These are phyloP conservation scores for Saturnispora serradocipensis DNA, from an alignment of 805 yeast genomes.

Conservation along the genomic window DNA sequence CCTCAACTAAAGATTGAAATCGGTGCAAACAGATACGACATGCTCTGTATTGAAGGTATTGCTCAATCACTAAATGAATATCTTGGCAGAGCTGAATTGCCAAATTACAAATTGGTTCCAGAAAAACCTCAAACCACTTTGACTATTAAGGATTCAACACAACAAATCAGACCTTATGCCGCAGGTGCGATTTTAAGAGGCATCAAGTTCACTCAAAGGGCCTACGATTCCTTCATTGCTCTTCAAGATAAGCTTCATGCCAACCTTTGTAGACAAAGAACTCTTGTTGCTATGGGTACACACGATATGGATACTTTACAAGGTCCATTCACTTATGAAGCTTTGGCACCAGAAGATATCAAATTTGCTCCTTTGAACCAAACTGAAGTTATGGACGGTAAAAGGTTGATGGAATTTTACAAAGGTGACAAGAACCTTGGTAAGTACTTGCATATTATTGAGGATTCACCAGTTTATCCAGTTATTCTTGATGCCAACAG, in stretches of 20 bases:
- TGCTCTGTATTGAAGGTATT: conserved; percentile 97
- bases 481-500: conserved; percentile 72
- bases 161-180: conserved; percentile 78
- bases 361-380: conserved; percentile 71
- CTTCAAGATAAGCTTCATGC: conserved; percentile 94
- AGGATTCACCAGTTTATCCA: conserved; percentile 83
- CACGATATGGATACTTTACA: conserved; percentile 84
- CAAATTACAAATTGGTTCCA: conserved; percentile 55
- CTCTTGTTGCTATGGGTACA: conserved; percentile 97
- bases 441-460: conserved; percentile 79
- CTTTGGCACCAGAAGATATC: conserved; percentile 68
- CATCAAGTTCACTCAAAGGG: conserved; percentile 69
- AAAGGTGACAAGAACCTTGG: conserved; percentile 85
- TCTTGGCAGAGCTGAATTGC: conserved; percentile 58
- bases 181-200: conserved; percentile 91
- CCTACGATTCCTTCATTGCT: conserved; percentile 90
- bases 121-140: conserved; percentile 53
- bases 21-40: conserved; percentile 97
- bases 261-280: conserved; percentile 93
- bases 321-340: conserved; percentile 78
- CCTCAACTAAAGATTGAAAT: conserved; percentile 97
- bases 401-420: conserved; percentile 78
- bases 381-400: conserved; percentile 60
- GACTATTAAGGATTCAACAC: conserved; percentile 68
- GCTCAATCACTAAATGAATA: conserved; percentile 91